Evolutionary conservation across 345 rosid species (phyloP).

Genomic region (Eucalyptus tenuipes): DNA sequence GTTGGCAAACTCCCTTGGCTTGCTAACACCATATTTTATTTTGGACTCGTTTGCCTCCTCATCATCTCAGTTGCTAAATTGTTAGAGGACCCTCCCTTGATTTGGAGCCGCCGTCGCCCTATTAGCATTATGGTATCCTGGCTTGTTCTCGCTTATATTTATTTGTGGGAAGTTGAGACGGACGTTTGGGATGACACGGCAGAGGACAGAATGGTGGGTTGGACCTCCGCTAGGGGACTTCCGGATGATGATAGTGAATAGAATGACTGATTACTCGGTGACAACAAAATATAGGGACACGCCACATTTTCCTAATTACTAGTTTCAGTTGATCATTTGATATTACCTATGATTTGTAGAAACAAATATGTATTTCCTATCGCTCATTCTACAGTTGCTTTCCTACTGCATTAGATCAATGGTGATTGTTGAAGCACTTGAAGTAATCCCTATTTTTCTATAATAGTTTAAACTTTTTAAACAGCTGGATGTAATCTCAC

Average conservation of each 20-base stretch:
- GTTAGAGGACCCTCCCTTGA: not conserved
- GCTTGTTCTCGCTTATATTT: not conserved
- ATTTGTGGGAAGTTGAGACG: not conserved
- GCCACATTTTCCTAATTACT: not conserved
- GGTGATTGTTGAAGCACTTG: not conserved
- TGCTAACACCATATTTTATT: not conserved
- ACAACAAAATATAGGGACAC: not conserved
- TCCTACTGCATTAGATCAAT: not conserved
- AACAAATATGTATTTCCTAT: not conserved
- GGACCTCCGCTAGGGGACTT: not conserved
- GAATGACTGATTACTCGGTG: not conserved
- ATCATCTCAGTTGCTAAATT: not conserved
- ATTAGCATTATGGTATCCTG: not conserved
- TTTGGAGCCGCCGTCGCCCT: not conserved
- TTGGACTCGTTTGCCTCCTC: not conserved
- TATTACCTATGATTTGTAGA: not conserved
- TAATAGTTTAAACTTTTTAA: too few relatives aligned
- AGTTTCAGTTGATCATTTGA: not conserved
- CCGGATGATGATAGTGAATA: not conserved
- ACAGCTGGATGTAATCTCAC: too few relatives aligned
- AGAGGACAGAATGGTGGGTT: not conserved
- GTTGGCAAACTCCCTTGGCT: not conserved
- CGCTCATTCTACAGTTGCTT: not conserved
- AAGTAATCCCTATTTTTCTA: too few relatives aligned
- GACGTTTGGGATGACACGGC: accelerated